These are phyloP conservation scores for Fusarium agapanthi DNA, from an alignment of 2,329 filamentous ascomycete genomes.

Conservation along the genomic window DNA sequence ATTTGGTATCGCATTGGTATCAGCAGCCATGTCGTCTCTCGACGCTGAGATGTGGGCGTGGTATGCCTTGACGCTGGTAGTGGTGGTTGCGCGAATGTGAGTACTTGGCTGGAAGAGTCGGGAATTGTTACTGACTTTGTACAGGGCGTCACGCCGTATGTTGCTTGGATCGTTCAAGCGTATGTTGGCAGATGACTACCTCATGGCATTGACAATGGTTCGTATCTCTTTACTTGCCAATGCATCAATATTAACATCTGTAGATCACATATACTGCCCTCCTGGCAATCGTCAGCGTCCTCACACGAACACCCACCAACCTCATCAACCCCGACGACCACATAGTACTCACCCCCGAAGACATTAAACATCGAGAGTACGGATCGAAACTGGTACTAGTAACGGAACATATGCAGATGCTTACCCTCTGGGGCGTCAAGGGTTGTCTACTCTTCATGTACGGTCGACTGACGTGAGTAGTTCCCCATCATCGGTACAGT, in stretches of 20 bases:
- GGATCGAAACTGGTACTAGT: constrained; percentile 70
- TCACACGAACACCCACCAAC: constrained; percentile 59
- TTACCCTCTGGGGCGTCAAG: constrained; percentile 64
- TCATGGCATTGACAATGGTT: constrained; percentile 62
- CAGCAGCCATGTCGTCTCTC: constrained; percentile 38
- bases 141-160: constrained; percentile 49
- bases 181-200: constrained; percentile 62
- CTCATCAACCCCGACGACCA: constrained; percentile 61
- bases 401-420: constrained; percentile 68
- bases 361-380: constrained; percentile 52
- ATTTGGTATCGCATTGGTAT: background rate
- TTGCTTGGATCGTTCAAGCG: constrained; percentile 55
- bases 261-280: constrained; percentile 35
- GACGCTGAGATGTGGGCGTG: constrained; percentile 52
- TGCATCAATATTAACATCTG: background rate
- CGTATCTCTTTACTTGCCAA: constrained; percentile 16
- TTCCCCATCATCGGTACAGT: rapidly evolving
- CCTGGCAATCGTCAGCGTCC: constrained; percentile 35
- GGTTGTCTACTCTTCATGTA: constrained; percentile 63
- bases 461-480: constrained; percentile 56
- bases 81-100: constrained; percentile 53
- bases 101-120: background rate
- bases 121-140: background rate
- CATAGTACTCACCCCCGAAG: constrained; percentile 54
- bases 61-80: constrained; percentile 50